Conservation (phyloP, 148 eudicot genomes). For the Heliamphora exappendiculata region DNA sequence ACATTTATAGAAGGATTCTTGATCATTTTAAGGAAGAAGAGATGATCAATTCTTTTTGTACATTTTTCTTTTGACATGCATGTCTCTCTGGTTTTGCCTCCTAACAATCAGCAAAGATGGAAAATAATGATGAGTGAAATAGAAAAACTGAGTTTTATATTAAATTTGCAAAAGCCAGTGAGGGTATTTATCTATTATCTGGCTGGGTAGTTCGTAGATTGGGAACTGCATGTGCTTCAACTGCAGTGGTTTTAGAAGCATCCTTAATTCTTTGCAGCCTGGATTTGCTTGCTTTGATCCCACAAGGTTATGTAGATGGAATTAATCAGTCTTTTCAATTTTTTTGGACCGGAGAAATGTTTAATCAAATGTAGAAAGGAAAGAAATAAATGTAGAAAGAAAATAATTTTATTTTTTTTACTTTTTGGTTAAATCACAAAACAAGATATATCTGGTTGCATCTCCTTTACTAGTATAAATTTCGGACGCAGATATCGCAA, state of each 20-base stretch:
- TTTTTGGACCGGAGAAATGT: background rate
- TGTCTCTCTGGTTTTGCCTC: no score
- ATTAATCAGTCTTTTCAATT: background rate
- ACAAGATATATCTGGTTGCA: background rate
- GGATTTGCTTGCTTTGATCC: background rate
- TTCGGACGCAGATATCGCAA: no score
- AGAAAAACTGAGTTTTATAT: no score
- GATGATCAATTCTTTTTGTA: no score
- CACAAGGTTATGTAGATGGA: background rate
- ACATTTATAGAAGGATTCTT: no score
- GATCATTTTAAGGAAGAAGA: no score
- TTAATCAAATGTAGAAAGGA: background rate
- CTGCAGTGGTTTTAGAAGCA: background rate
- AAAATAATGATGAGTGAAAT: no score
- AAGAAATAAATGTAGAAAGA: no score
- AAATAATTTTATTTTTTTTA: background rate
- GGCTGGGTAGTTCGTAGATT: background rate
- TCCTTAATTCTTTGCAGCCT: background rate
- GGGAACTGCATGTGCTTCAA: background rate
- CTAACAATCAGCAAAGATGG: no score
- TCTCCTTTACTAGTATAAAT: background rate
- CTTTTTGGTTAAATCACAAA: background rate
- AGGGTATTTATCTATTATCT: background rate
- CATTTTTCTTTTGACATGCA: no score
- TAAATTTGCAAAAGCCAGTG: background rate